phyloP scores from a whole-genome alignment of 2,329 filamentous ascomycete species.

The Penicillium sp. region DNA sequence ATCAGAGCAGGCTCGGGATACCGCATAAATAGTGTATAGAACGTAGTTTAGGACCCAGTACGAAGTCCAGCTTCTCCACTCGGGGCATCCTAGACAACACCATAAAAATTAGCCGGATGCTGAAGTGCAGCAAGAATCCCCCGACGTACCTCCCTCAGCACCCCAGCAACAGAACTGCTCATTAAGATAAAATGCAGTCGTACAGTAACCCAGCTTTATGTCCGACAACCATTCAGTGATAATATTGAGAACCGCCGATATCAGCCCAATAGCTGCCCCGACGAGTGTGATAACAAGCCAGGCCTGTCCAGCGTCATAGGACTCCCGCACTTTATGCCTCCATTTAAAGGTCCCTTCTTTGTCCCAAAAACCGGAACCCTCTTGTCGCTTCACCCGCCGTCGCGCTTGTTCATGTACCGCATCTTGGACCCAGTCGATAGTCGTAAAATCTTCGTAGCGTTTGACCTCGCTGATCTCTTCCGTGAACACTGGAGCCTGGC shows the following conservation, averaged over 20 bases:
- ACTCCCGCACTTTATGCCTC: slow-evolving; percentile 79
- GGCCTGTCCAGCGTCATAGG: slow-evolving; percentile 94
- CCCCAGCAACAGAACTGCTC: slow-evolving; percentile 99
- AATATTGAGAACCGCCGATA: slow-evolving; percentile 92
- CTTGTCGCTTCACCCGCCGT: slow-evolving; percentile 74
- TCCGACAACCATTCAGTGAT: slow-evolving; percentile 96
- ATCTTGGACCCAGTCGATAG: slow-evolving; percentile 97
- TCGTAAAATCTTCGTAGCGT: slow-evolving; percentile 98
- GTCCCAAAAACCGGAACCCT: slow-evolving; percentile 74
- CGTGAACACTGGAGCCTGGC: slow-evolving; percentile 71
- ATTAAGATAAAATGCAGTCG: slow-evolving; percentile 94
- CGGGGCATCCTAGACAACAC: slow-evolving; percentile 67
- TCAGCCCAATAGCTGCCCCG: slow-evolving; percentile 86
- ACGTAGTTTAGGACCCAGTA: slow-evolving; percentile 81
- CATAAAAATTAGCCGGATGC: slow-evolving; percentile 6
- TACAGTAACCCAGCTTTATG: slow-evolving; percentile 94
- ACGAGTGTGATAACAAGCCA: slow-evolving; percentile 98
- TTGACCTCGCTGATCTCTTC: slow-evolving; percentile 98
- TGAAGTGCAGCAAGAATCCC: not conserved
- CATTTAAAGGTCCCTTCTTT: slow-evolving; percentile 72
- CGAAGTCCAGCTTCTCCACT: slow-evolving; percentile 89
- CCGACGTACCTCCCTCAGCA: slow-evolving; percentile 73
- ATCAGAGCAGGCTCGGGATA: slow-evolving; percentile 45
- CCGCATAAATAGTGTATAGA: slow-evolving; percentile 84
- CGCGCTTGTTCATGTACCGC: slow-evolving; percentile 86